Percentiles rank a stretch among this genome's conserved stretches.
Evolutionary conservation across 2,329 filamentous ascomycete species (phyloP).

Genomic region (Aspergillus floridensis): DNA sequence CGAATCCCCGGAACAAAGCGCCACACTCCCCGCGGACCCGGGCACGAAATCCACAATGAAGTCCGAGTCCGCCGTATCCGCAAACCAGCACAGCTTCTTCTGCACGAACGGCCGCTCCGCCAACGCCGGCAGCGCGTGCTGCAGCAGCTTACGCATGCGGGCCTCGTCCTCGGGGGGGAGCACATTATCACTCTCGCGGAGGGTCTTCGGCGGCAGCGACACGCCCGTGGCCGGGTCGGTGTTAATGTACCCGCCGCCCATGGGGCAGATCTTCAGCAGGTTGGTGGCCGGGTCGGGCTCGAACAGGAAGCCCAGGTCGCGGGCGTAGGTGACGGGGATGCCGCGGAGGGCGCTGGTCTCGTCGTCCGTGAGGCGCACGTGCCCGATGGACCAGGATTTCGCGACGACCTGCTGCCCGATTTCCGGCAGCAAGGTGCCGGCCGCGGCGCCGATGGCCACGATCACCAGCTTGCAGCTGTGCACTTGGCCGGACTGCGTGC

Average conservation of each 20-base stretch:
- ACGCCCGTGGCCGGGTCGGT: constrained; percentile 45
- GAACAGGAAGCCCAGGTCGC: constrained; percentile 65
- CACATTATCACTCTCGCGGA: constrained; percentile 39
- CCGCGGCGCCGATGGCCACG: constrained; percentile 53
- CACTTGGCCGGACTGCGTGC: constrained; percentile 39
- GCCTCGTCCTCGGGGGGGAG: constrained; percentile 55
- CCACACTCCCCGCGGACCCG: constrained; percentile 44
- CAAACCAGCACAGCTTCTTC: constrained; percentile 62
- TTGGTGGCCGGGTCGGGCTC: constrained; percentile 60
- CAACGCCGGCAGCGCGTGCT: constrained; percentile 53
- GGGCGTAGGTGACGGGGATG: constrained; percentile 60
- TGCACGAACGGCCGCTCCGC: constrained; percentile 57
- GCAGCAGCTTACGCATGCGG: constrained; percentile 51
- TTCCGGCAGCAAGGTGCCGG: constrained; percentile 49
- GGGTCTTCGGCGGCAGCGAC: constrained; percentile 43
- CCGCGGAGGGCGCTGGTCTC: constrained; percentile 55
- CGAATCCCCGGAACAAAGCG: constrained; percentile 58
- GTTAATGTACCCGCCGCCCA: constrained; percentile 57
- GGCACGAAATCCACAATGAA: constrained; percentile 61
- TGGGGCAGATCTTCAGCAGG: constrained; percentile 60
- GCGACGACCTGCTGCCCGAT: constrained; percentile 53
- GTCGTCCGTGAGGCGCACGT: constrained; percentile 55
- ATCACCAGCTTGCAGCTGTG: constrained; percentile 46
- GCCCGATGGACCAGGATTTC: constrained; percentile 59
- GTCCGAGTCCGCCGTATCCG: constrained; percentile 60